Evolutionary conservation across 768 basidiomycete species (phyloP).

Genomic region (Strobilomyces dryophilus): DNA sequence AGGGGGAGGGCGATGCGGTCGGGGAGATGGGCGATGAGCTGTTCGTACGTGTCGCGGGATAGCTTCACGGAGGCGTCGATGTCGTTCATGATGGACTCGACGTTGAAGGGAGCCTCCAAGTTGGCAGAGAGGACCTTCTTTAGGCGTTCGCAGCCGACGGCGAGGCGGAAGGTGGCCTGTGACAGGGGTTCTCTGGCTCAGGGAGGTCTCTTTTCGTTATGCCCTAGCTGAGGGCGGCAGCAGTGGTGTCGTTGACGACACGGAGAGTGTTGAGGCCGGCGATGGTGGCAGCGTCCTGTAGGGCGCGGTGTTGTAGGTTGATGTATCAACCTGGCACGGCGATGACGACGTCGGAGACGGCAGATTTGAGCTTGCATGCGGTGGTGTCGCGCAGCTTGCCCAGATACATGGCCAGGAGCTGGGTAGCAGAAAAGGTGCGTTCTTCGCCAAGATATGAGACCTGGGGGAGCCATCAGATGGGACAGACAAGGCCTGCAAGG

Average conservation of each 20-base stretch:
- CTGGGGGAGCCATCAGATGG: slow-evolving; percentile 38
- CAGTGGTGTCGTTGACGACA: slow-evolving; percentile 96
- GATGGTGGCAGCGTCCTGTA: slow-evolving; percentile 86
- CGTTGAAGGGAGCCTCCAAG: slow-evolving; percentile 79
- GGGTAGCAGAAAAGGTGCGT: slow-evolving; percentile 77
- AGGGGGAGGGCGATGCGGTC: slow-evolving; percentile 74
- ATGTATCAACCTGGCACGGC: slow-evolving; percentile 97
- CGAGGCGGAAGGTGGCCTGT: slow-evolving; percentile 88
- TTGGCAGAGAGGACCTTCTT: slow-evolving; percentile 98
- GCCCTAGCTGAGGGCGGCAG: slow-evolving; percentile 93
- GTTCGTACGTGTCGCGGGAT: slow-evolving; percentile 77
- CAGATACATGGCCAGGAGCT: slow-evolving; percentile 88
- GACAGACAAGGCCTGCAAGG: slow-evolving; percentile 2
- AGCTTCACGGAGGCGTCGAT: slow-evolving; percentile 88
- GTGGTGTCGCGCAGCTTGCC: slow-evolving; percentile 89
- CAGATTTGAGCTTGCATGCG: slow-evolving; percentile 75
- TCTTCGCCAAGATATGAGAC: slow-evolving; percentile 86
- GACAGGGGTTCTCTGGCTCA: slow-evolving; percentile 69
- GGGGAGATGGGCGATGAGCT: slow-evolving; percentile 70
- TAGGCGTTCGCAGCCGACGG: slow-evolving; percentile 84
- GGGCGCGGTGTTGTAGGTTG: slow-evolving; percentile 85
- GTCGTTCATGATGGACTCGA: slow-evolving; percentile 96
- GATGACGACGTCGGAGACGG: slow-evolving; percentile 90
- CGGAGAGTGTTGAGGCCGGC: slow-evolving; percentile 89
- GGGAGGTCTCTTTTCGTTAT: slow-evolving; percentile 99